Evolutionary conservation across 1,139 yeast species (phyloP), one percentile per base, ranked within the genome.

Genomic region (Yamadazyma membranifaciens): DNA sequence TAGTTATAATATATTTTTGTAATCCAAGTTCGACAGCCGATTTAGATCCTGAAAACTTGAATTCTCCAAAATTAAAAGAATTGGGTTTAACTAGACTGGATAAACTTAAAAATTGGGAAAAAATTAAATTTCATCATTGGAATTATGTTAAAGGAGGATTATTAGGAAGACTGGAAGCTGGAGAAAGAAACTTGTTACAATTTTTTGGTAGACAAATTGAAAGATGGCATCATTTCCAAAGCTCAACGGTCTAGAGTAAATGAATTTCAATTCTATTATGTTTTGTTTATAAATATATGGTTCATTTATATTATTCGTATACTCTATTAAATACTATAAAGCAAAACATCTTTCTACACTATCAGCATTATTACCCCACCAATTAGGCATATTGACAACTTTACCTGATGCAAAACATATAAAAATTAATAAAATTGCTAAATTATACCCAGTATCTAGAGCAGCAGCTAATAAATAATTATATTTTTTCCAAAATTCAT

Each of bases 391-490:
- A 1, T 45, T 45, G 3, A 60, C 52, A 0, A 50, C 45, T 26
- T 51, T 52, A 0, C 67, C 66, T 37, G 61, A 54, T 1, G 71
- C 57, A 31, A 67, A 63, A 17, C 66, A 44, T 13, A 66, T 44
- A 47, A 72, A 72, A 7, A 73, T 59, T 26, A 62, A 45, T 31
- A 71, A 44, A 24, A 67, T 56, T 1, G 75, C 60, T 36, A 72
- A 50, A 43, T 73, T 73, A 49, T 65, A 69, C 7, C 78, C 79
- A 0, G 78, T 70, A 47, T 73, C 78, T 43, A 71, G 62, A 0
- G 77, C 76, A 6, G 76, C 77, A 1, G 78, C 77, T 14, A 72
- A 51, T 3, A 70, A 61, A 49, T 72, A 73, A 44, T 73, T 72
- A 52, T 65, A 73, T 41, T 54, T 61, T 46, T 63, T 63, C 69